Conservation (phyloP, 1,284 basidiomycete species). For the Trametes polyzona region DNA sequence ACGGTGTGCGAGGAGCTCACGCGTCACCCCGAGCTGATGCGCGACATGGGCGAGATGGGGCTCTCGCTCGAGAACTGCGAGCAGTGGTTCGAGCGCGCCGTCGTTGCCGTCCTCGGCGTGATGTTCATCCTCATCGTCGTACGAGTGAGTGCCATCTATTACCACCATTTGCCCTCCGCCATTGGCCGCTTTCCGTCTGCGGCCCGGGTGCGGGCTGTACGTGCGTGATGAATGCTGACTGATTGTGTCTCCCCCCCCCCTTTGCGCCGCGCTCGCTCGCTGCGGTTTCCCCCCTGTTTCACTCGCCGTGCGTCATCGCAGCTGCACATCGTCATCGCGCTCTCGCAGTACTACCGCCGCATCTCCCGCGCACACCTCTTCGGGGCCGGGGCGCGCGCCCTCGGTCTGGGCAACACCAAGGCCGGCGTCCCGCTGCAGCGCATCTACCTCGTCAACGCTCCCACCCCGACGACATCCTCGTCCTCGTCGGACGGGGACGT, state of each 20-base stretch:
- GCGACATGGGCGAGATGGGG: constrained; percentile 70
- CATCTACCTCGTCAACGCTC: constrained; percentile 58
- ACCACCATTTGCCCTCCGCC: background rate
- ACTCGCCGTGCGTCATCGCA: constrained; percentile 31
- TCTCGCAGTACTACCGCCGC: constrained; percentile 65
- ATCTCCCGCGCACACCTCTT: constrained; percentile 44
- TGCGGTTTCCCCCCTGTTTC: background rate
- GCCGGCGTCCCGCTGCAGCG: constrained; percentile 45
- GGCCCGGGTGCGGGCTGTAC: background rate
- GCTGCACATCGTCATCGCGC: constrained; percentile 74
- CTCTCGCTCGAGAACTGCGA: constrained; percentile 79
- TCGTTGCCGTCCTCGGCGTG: constrained; percentile 57
- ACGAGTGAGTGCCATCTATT: constrained; percentile 52
- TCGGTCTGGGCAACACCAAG: constrained; percentile 32
- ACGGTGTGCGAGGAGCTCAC: constrained; percentile 74
- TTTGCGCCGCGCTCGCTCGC: background rate
- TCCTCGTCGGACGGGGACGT: constrained; percentile 26
- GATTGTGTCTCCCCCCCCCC: constrained; percentile 1
- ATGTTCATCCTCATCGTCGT: constrained; percentile 66
- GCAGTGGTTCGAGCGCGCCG: constrained; percentile 70
- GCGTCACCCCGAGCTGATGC: constrained; percentile 71
- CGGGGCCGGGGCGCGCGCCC: constrained; percentile 24
- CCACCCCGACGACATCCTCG: constrained; percentile 25
- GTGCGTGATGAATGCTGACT: constrained; percentile 8
- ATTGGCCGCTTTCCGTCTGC: background rate